Base-by-base conservation (phyloP, 768 basidiomycete species). In the Suillus occidentalis region DNA sequence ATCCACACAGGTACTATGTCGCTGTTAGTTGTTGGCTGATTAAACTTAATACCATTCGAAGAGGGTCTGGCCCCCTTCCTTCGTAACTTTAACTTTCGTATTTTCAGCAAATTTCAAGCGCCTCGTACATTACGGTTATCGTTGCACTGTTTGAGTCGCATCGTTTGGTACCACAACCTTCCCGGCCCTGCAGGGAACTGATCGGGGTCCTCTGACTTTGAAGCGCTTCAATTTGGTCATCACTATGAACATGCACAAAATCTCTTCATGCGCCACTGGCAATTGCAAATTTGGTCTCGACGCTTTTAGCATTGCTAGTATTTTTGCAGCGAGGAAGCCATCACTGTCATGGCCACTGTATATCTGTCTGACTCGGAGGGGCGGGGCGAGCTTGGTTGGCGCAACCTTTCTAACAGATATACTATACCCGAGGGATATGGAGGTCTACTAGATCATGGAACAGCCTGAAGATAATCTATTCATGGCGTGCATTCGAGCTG, bases 361-460 rank as follows among this genome's bases (percentile, higher is more conserved):
- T 76, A 74, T 20, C 61, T 77, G 37, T 73, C 65, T 53, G 61
- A 28, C 40, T 39, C 37, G 37, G 5, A 67, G 25, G 69, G 71
- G 10, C 70, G 70, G 60, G 73, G 69, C 14, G 78, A 71, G 74
- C 65, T 78, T 12, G 73, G 76, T 13, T 78, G 73, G 73, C 77
- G 77, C 59, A 77, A 78, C 37, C 67, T 73, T 18, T 77, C 77
- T 31, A n/a, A n/a, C n/a, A n/a, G n/a, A n/a, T n/a, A n/a, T n/a
- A n/a, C n/a, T n/a, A 66, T 75, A 16, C 75, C 76, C 20, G 71
- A 68, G 53, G 65, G 22, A 67, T 77, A 22, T 72, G 73, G 2
- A 65, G 61, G 9, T 70, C 72, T 31, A 31, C 31, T 31, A 31
- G 62, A 22, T 43, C 73, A 62, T 74, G 73, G 75, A 45, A 65